A percentile compares a stretch with the other conserved stretches of the same genome.
Evolutionary conservation across 495 filamentous ascomycete species (phyloP).

Genomic region (Neurospora terricola): DNA sequence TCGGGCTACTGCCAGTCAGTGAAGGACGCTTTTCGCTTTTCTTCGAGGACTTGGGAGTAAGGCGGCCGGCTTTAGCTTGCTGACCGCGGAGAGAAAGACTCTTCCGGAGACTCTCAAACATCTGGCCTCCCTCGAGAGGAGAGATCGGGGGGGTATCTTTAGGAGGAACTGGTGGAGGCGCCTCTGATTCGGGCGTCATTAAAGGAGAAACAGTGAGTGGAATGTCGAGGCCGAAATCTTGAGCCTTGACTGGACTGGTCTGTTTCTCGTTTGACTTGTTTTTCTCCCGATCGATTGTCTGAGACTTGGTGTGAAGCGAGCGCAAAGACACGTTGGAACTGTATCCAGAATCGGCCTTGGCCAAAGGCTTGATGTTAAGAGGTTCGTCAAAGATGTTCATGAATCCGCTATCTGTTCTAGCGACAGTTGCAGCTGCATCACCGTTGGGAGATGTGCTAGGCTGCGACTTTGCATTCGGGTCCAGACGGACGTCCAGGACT

Average conservation of each 20-base stretch:
- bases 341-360: slow-evolving; percentile 48
- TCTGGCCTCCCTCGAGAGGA: not conserved
- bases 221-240: slow-evolving; percentile 1
- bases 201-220: not conserved
- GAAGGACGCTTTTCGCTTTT: not conserved
- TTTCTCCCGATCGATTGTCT: slow-evolving; percentile 1
- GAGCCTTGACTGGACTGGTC: not conserved
- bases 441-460: slow-evolving; percentile 4
- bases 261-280: slow-evolving; percentile 6
- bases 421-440: slow-evolving; percentile 12
- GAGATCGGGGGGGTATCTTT: slow-evolving; percentile 14
- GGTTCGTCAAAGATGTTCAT: slow-evolving; percentile 26
- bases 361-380: slow-evolving; percentile 26
- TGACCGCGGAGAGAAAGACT: not conserved
- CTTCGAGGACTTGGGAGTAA: not conserved
- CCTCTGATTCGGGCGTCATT: slow-evolving; percentile 7
- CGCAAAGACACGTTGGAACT: slow-evolving; percentile 42
- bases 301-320: slow-evolving; percentile 27
- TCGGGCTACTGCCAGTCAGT: slow-evolving; percentile 1
- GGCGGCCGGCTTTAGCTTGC: not conserved
- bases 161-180: slow-evolving; percentile 22
- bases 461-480: slow-evolving; percentile 29
- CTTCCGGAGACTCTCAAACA: not conserved
- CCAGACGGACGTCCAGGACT: slow-evolving; percentile 30
- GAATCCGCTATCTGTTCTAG: slow-evolving; percentile 36